Evolutionary conservation across 2,329 filamentous ascomycete genomes (phyloP).

Genomic region (Colletotrichum caudatum): DNA sequence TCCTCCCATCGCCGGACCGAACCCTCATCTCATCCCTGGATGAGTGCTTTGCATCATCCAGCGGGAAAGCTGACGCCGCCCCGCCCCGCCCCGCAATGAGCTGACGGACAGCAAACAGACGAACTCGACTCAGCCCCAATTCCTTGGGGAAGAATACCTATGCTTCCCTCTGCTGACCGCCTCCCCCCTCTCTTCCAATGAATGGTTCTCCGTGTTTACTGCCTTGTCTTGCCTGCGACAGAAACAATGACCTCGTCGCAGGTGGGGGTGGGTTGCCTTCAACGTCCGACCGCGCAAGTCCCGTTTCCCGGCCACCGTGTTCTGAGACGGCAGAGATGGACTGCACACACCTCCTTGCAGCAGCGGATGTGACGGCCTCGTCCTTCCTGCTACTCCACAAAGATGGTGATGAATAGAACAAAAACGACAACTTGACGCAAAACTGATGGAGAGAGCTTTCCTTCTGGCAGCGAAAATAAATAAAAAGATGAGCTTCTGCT

Average conservation of each 20-base stretch:
- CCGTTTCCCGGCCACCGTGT: not conserved
- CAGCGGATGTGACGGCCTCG: not conserved
- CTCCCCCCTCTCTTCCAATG: not conserved
- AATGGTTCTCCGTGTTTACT: not conserved
- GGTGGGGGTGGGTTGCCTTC: constrained; percentile 32
- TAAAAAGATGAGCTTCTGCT: constrained; percentile 3
- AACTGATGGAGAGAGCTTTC: not conserved
- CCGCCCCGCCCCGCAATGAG: constrained; percentile 31
- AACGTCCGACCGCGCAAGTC: constrained; percentile 30
- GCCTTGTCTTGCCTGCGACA: not conserved
- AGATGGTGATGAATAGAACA: not conserved
- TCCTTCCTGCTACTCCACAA: not conserved
- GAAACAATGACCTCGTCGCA: constrained; percentile 16
- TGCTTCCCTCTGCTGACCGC: constrained; percentile 15
- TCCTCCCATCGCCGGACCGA: not conserved
- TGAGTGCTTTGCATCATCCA: constrained; percentile 9
- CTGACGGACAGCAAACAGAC: not conserved
- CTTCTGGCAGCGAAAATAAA: not conserved
- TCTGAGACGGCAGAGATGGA: not conserved
- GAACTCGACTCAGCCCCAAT: constrained; percentile 1
- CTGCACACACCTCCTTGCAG: not conserved
- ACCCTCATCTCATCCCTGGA: not conserved
- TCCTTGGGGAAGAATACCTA: not conserved
- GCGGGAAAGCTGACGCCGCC: constrained; percentile 19
- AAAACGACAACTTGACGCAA: not conserved